phyloP scores from a whole-genome alignment of 305 asterid genomes.

The Petunia hybrid region DNA sequence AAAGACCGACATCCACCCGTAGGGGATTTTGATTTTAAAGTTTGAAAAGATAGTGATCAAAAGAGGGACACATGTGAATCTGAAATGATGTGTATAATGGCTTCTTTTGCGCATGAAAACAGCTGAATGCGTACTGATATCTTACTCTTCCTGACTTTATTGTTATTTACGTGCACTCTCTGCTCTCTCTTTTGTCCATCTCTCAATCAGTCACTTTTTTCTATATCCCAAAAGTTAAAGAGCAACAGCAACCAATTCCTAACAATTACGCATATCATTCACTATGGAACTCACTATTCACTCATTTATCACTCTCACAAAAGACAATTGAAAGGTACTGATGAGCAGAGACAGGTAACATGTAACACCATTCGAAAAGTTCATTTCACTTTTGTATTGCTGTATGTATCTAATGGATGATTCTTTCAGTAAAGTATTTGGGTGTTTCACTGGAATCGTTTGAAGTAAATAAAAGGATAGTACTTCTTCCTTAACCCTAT shows the following conservation, averaged over 20 bases:
- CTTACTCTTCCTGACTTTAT: slow-evolving; percentile 20
- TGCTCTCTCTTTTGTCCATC: background rate
- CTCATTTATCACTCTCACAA: background rate
- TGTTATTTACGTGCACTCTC: slow-evolving; percentile 11
- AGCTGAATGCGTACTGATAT: background rate
- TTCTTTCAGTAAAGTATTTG: background rate
- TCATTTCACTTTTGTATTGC: background rate
- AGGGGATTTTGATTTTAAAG: background rate
- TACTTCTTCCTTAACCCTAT: background rate
- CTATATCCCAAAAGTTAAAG: background rate
- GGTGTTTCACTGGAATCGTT: background rate
- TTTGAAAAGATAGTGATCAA: background rate
- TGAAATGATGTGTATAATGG: background rate
- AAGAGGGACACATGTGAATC: slow-evolving; percentile 18
- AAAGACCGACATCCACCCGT: no score
- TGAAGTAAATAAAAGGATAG: background rate
- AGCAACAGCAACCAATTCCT: no score
- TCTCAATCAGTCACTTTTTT: background rate
- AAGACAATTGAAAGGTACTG: background rate
- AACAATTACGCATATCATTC: background rate
- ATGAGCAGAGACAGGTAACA: background rate
- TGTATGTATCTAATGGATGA: slow-evolving; percentile 7
- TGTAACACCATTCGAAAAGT: background rate
- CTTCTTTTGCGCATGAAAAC: slow-evolving; percentile 2
- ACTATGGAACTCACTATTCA: background rate